Evolutionary conservation across 1,139 yeast species (phyloP).

Genomic region (Diutina catenulata): DNA sequence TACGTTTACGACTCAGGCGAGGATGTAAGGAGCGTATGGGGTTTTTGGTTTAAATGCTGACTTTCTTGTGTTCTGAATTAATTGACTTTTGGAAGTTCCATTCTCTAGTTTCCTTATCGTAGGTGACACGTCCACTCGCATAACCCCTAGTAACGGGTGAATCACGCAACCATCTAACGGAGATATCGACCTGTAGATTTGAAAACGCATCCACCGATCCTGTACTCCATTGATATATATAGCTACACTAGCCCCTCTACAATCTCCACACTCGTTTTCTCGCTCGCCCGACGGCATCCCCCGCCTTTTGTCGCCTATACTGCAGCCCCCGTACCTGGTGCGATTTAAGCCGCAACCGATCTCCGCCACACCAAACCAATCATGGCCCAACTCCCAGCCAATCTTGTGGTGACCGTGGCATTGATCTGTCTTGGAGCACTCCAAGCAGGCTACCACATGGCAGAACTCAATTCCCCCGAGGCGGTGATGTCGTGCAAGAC

Average conservation of each 20-base stretch:
- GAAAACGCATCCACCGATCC: too few species aligned
- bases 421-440: constrained; percentile 60
- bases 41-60: too few species aligned
- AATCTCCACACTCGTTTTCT: not conserved
- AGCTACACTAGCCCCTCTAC: not conserved
- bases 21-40: too few species aligned
- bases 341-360: not conserved
- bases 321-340: not conserved
- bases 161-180: too few species aligned
- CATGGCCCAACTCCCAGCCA: constrained; percentile 7
- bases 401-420: constrained; percentile 10
- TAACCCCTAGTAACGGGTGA: too few species aligned
- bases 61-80: too few species aligned
- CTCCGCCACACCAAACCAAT: not conserved
- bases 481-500: constrained; percentile 41
- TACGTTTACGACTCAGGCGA: too few species aligned
- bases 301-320: too few species aligned
- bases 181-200: too few species aligned
- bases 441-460: constrained; percentile 87
- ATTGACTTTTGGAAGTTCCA: not conserved
- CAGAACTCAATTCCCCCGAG: constrained; percentile 81
- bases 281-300: too few species aligned
- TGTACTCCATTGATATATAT: too few species aligned
- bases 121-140: not conserved
- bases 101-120: not conserved